These are phyloP conservation scores for Xylaria flabelliformis DNA, from an alignment of 495 filamentous ascomycete species.

Conservation along the genomic window DNA sequence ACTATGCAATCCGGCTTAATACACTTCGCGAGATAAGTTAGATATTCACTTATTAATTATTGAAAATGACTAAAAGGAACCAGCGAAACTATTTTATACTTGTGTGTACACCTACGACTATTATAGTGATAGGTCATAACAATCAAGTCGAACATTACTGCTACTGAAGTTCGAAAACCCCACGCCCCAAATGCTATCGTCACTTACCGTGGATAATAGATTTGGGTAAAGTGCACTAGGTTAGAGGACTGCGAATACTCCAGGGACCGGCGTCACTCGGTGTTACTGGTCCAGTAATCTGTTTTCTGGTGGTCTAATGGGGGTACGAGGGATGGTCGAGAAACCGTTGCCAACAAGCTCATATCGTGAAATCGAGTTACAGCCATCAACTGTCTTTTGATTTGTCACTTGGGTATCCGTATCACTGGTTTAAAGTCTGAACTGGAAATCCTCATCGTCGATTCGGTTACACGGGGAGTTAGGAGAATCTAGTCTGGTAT, in stretches of 20 bases:
- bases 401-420: slow-evolving; percentile 41
- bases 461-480: slow-evolving; percentile 27
- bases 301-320: not conserved
- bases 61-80: not conserved
- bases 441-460: slow-evolving; percentile 29
- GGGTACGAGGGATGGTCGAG: not conserved
- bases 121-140: not conserved
- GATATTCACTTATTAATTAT: not conserved
- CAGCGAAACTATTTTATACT: not conserved
- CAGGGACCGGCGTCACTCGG: not conserved
- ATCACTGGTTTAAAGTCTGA: slow-evolving; percentile 37
- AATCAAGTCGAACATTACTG: not conserved
- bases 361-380: slow-evolving; percentile 31
- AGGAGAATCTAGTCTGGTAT: not conserved
- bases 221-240: not conserved
- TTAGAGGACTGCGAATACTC: not conserved
- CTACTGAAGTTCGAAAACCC: not conserved
- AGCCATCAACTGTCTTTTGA: slow-evolving; percentile 36
- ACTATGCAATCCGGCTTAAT: too few relatives aligned
- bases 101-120: not conserved
- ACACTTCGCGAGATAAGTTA: not conserved
- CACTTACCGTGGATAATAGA: not conserved
- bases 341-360: not conserved
- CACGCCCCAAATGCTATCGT: not conserved
- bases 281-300: not conserved